Evolutionary conservation across 116 monocot genomes (phyloP), one percentile per base, ranked within the genome.

Genomic region (Trichopus zeylanicus): DNA sequence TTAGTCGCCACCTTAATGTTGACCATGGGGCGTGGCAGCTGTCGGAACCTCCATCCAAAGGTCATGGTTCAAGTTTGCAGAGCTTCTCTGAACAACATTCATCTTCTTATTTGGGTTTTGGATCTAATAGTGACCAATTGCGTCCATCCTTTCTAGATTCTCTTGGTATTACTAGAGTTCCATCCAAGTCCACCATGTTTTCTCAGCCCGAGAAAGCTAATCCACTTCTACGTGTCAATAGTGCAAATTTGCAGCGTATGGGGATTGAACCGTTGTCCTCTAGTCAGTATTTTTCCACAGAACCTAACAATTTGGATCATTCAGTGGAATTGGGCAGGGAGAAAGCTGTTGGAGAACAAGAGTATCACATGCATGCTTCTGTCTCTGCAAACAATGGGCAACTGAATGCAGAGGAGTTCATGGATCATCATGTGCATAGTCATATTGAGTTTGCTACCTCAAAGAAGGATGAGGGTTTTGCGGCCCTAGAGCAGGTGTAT

Each of bases 91-190:
- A 57, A 73, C 70, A 66, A 32, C 32, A 55, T 64, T 29, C 70
- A 34, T 70, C 64, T 60, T 47, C 73, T 67, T 73, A 80, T 60
- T 29, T 32, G 47, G 39, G 46, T 63, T 68, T 53, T 79, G 80
- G 70, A 48, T 37, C 64, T 47, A 55, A 47, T 49, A 42, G 51
- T 48, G 57, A 11, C 53, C 74, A 77, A 77, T 70, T 76, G 42
- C 69, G 91, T 1, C 91, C 84, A 62, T 91, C 91, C 42, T 97
- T 97, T 70, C 91, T 87, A 73, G 87, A 91, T 42, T 74, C 87
- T 24, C 52, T 97, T 73, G 84, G 84, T 49, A 70, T 81, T 7
- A 63, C 78, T 52, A 74, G 67, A 62, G 75, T n/a, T 53, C 65
- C 86, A 31, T 77, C 81, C 46, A 66, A 5, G n/a, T 65, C 73